Evolutionary conservation across 2,329 filamentous ascomycete genomes (phyloP), one percentile per base, ranked within the genome.

Genomic region (Diatrype stigma): DNA sequence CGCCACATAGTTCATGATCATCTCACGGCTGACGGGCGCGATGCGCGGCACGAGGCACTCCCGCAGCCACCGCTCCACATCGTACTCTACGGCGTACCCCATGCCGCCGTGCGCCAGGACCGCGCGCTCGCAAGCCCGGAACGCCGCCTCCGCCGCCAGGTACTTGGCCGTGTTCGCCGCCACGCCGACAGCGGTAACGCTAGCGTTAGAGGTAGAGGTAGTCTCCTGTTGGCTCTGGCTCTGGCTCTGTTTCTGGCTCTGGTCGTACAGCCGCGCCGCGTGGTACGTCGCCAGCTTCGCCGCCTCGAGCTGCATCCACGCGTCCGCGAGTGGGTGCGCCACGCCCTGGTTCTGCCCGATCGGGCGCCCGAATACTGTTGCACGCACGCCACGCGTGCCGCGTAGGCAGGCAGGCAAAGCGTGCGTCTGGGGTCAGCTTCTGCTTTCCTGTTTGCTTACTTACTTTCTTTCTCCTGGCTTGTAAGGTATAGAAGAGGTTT

Each of bases 1-100:
- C 2, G 79, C 76, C 12, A 90, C 78, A 64, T 84, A 89, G 57
- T 89, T 90, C 73, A 88, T 71, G 48, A 90, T 87, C 87, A 90
- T 90, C 70, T 90, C 87, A 56, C 83, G 67, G 51, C 80, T 84
- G 0, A 87, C 77, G 0, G 83, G 84, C 10, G 84, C 82, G 48
- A 87, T 82, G 10, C 84, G 68, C 2, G 84, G 83, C 37, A 87
- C 79, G 51, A 86, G 73, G 48, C 80, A 81, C 63, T 86, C 84
- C n/a, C 84, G 69, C 51, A 86, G 72, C 68, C 81, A 86, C 42
- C 83, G 71, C 65, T 87, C 83, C 11, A 86, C 82, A 63, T 86
- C 80, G 61, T 84, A 86, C 61, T 84, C 81, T 37, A 75, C 71
- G 1, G 83, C 81, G 60, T 86, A 86, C 1, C 82, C 82, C 80